Base-by-base conservation (phyloP, 768 basidiomycete species). In the Kwoniella newhampshirensis region DNA sequence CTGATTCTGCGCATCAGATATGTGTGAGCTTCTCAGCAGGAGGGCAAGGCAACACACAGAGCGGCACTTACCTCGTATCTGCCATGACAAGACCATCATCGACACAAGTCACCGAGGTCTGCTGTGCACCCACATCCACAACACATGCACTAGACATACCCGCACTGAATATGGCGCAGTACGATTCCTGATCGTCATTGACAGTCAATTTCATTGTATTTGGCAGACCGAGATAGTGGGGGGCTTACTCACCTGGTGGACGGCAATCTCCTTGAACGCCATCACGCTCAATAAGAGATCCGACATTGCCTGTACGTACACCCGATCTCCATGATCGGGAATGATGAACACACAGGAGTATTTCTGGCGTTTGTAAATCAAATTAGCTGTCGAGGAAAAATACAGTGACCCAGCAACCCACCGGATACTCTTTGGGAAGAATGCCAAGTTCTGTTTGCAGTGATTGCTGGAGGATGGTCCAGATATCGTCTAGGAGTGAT, bases 141-240 rank as follows among this genome's bases (percentile, higher is more conserved):
- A 99, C 89, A 68, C 96, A 98, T 11, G 93, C 96, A 67, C 86
- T 88, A 0, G 90, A 90, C 49, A 98, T 86, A 6, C 94, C 94
- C 6, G 94, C 92, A 20, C 93, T 93, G 72, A 93, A 97, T 0
- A 91, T 91, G 3, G 93, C 91, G 30, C 89, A 88, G 37, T 94
- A 80, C 3, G 91, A 87, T 80, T 96, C 93, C 90, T 96, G 26
- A 20, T 23, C n/a, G n/a, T n/a, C n/a, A n/a, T n/a, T n/a, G n/a
- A n/a, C n/a, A n/a, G n/a, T n/a, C n/a, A n/a, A n/a, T n/a, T n/a
- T n/a, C n/a, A n/a, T n/a, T n/a, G n/a, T n/a, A n/a, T n/a, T n/a
- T n/a, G n/a, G n/a, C n/a, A n/a, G n/a, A n/a, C n/a, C n/a, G n/a
- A n/a, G n/a, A n/a, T n/a, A n/a, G n/a, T n/a, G n/a, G n/a, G n/a